A percentile compares a stretch with the other conserved stretches of the same genome.
These are phyloP conservation scores for Trichothecium sympodiale DNA, from an alignment of 2,329 filamentous ascomycete genomes.

Conservation along the genomic window DNA sequence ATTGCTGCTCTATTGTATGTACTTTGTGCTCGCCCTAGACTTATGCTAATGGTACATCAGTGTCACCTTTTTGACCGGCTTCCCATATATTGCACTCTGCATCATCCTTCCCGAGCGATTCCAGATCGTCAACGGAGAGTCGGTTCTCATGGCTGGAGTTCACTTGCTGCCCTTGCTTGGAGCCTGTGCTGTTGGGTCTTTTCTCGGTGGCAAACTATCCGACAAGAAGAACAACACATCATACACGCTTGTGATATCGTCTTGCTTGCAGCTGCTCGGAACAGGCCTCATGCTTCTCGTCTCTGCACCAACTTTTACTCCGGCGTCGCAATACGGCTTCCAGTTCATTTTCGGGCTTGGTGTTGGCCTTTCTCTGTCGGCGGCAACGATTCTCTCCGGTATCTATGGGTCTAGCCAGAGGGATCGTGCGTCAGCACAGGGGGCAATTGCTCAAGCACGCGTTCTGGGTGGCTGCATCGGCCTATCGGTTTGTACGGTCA, in stretches of 20 bases:
- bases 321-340: conserved; percentile 38
- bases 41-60: conserved; percentile 19
- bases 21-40: not conserved
- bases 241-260: conserved; percentile 35
- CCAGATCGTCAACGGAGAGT: conserved; percentile 45
- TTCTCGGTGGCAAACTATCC: conserved; percentile 41
- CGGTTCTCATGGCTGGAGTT: conserved; percentile 41
- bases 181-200: conserved; percentile 44
- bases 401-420: conserved; percentile 34
- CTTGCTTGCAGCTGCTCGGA: conserved; percentile 40
- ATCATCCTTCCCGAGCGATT: conserved; percentile 49
- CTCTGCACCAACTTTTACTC: conserved; percentile 16
- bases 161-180: conserved; percentile 48
- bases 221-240: conserved; percentile 43
- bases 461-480: conserved; percentile 50
- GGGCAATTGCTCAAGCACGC: conserved; percentile 47
- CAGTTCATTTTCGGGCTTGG: conserved; percentile 47
- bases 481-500: conserved; percentile 45
- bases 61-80: conserved; percentile 45
- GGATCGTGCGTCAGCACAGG: conserved; percentile 47
- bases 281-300: conserved; percentile 38
- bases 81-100: conserved; percentile 45
- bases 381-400: conserved; percentile 46
- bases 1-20: conserved; percentile 37
- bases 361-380: conserved; percentile 45